Percentiles rank a stretch among this genome's conserved stretches.
Conservation (phyloP, 2,329 filamentous ascomycete species). For the Fonsecaea nubica region DNA sequence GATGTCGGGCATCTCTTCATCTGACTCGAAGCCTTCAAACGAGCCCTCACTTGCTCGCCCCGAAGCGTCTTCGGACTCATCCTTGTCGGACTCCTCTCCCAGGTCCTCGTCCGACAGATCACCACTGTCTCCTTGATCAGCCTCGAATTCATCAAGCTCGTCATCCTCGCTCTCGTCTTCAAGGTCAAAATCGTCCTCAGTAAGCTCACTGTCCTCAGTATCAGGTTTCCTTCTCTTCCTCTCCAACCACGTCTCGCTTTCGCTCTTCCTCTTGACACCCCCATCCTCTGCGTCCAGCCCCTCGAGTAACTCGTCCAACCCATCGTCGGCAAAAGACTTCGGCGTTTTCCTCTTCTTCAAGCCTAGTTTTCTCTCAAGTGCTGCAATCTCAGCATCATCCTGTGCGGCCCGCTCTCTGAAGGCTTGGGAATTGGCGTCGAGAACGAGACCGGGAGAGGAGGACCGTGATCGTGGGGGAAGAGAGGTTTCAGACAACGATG, state of each 20-base stretch:
- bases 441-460: constrained; percentile 37
- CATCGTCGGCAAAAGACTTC: constrained; percentile 80
- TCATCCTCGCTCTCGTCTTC: constrained; percentile 48
- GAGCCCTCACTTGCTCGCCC: constrained; percentile 35
- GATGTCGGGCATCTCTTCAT: constrained; percentile 43
- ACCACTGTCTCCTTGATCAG: constrained; percentile 48
- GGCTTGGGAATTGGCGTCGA: constrained; percentile 44
- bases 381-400: constrained; percentile 88
- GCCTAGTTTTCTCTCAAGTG: constrained; percentile 85
- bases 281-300: constrained; percentile 64
- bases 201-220: constrained; percentile 41
- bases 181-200: constrained; percentile 37
- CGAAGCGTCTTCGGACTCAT: constrained; percentile 15
- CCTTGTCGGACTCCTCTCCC: constrained; percentile 15
- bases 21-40: constrained; percentile 52
- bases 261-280: constrained; percentile 63
- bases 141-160: constrained; percentile 48
- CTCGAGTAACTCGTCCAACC: constrained; percentile 77
- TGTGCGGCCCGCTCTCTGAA: constrained; percentile 72
- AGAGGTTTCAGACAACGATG: constrained; percentile 21
- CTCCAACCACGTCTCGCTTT: constrained; percentile 67
- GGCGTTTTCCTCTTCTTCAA: constrained; percentile 76
- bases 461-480: constrained; percentile 30
- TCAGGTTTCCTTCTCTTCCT: constrained; percentile 40
- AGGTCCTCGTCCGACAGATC: constrained; percentile 37